A percentile compares a stretch with the other conserved stretches of the same genome.
phyloP scores from a whole-genome alignment of 2,329 filamentous ascomycete genomes.

The Talaromyces sp. region DNA sequence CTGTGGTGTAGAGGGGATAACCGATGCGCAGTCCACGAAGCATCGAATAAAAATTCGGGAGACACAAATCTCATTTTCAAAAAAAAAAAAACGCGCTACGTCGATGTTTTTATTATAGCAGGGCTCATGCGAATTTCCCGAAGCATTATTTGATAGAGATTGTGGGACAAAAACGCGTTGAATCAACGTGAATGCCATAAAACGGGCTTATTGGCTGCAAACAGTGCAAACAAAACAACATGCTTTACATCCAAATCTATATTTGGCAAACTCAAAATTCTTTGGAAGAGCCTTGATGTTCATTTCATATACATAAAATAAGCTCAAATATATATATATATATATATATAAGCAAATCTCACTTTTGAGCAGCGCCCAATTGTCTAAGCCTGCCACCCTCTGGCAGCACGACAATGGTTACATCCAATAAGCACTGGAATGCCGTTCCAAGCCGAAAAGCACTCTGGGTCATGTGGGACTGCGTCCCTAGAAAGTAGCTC shows the following conservation, averaged over 20 bases:
- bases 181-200: not conserved
- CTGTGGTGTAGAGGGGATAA: constrained; percentile 50
- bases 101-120: not conserved
- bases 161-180: not conserved
- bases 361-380: not conserved
- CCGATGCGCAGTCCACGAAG: constrained; percentile 51
- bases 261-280: not conserved
- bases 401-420: constrained; percentile 22
- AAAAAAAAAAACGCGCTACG: not conserved
- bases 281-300: not conserved
- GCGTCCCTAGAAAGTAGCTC: constrained; percentile 25
- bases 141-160: not conserved
- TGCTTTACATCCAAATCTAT: not conserved
- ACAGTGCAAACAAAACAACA: constrained; percentile 2
- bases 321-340: too few species aligned
- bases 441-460: constrained; percentile 27
- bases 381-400: constrained; percentile 26
- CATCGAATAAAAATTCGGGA: constrained; percentile 43
- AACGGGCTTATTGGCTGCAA: not conserved
- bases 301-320: not conserved
- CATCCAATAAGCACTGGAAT: constrained; percentile 33
- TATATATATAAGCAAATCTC: not conserved
- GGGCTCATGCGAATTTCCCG: constrained; percentile 11
- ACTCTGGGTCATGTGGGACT: constrained; percentile 28
- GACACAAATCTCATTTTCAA: constrained; percentile 21